Conservation (phyloP, 495 filamentous ascomycete genomes). For the Penicillium crystallinum region DNA sequence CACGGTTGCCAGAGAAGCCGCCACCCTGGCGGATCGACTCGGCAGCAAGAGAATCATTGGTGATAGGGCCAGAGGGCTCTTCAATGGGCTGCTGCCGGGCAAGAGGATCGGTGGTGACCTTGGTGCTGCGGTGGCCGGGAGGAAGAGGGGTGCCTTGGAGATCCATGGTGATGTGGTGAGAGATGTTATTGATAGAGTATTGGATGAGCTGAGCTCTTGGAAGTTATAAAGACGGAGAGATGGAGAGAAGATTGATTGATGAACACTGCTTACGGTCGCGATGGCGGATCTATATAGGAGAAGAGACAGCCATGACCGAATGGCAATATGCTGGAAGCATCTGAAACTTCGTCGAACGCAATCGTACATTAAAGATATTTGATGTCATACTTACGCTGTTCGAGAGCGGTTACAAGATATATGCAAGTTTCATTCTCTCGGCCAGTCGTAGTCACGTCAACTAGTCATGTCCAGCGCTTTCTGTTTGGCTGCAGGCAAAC, state of each 20-base stretch:
- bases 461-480: background rate
- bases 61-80: slow-evolving; percentile 53
- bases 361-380: slow-evolving; percentile 3
- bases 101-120: slow-evolving; percentile 48
- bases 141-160: slow-evolving; percentile 44
- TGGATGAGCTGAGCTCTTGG: too few species aligned
- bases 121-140: slow-evolving; percentile 34
- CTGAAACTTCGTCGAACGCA: background rate
- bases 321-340: background rate
- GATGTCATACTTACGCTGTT: slow-evolving; percentile 38
- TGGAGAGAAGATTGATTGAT: too few species aligned
- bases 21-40: slow-evolving; percentile 52
- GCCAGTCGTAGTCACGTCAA: slow-evolving; percentile 24
- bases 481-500: slow-evolving; percentile 18
- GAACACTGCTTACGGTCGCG: background rate
- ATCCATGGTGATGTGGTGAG: slow-evolving; percentile 34
- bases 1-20: slow-evolving; percentile 47
- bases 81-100: slow-evolving; percentile 36
- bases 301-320: background rate
- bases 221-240: too few species aligned
- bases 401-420: background rate
- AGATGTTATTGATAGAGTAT: slow-evolving; percentile 10
- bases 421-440: slow-evolving; percentile 6
- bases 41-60: slow-evolving; percentile 61
- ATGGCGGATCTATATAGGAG: slow-evolving; percentile 23